These are phyloP conservation scores for Ceratocystis lukuohia DNA, from an alignment of 2,329 filamentous ascomycete species.

Conservation along the genomic window DNA sequence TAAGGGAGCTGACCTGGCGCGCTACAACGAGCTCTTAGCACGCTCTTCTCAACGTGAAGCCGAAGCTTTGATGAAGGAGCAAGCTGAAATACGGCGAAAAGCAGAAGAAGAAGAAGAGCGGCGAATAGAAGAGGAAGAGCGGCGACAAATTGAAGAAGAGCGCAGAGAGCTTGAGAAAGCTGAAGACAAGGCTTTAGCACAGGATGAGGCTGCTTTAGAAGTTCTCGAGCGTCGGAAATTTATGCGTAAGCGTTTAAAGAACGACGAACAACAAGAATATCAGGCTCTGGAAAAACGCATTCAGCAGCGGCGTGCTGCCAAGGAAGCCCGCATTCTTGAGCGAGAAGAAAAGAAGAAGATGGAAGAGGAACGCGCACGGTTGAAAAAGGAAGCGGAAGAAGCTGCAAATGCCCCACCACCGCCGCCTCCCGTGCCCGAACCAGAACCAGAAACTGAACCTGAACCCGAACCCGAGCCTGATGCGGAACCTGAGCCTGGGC, in stretches of 20 bases:
- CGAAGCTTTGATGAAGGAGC: conserved; percentile 13
- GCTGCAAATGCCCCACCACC: not conserved
- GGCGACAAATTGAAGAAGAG: conserved; percentile 12
- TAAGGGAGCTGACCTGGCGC: conserved; percentile 8
- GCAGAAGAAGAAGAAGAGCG: conserved; percentile 13
- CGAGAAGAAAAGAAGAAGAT: conserved; percentile 5
- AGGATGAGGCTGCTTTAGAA: not conserved
- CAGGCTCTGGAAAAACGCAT: not conserved
- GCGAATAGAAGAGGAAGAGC: conserved; percentile 16
- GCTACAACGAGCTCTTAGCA: conserved; percentile 16
- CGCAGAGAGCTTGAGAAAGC: conserved; percentile 8
- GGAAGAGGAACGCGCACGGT: conserved; percentile 2
- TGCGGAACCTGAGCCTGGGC: conserved; percentile 10
- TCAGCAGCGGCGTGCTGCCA: not conserved
- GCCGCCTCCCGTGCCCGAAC: conserved; percentile 12
- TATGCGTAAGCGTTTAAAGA: conserved; percentile 7
- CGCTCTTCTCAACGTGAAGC: conserved; percentile 17
- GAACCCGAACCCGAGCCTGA: conserved; percentile 17
- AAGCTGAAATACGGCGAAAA: conserved; percentile 12
- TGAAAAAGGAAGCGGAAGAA: conserved; percentile 5
- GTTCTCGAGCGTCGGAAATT: conserved; percentile 8
- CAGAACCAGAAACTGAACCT: conserved; percentile 16
- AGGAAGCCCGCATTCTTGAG: conserved; percentile 1
- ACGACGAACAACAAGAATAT: not conserved
- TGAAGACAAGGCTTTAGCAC: not conserved